Evolutionary conservation across 148 eudicot species (phyloP), one percentile per base, ranked within the genome.

Genomic region (Rhododendron molle): DNA sequence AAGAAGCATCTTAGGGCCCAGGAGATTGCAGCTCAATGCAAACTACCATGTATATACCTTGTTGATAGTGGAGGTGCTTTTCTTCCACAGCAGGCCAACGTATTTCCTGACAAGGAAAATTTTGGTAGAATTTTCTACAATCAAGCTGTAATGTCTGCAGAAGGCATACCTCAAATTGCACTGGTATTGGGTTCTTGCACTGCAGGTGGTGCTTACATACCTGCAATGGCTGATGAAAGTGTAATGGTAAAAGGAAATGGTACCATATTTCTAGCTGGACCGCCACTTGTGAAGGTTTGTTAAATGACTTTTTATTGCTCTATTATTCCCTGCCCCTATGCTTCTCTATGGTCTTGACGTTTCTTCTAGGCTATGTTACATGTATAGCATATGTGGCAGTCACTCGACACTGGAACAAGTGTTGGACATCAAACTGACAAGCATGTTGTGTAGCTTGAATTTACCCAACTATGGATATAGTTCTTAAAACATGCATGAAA

Each of bases 161-260:
- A 94, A 89, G 98, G 98, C 76, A 92, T 97, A 87, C 98, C 99
- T 38, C 99, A 97, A 91, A 95, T 97, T 86, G 98, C 99, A 21
- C 89, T 97, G 76, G 99, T 97, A 49, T 89, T 97, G 86, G 99
- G 99, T 82, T 97, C 99, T 72, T 97, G 99, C 81, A 97, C 99
- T 58, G 99, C 99, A 54, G 99, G 99, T 49, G 99, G 99, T 84
- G 98, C 98, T 46, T 97, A 97, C 84, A 97, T 97, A 86, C 99
- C 99, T 86, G 99, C 99, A 67, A 95, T 97, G 98, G 99, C 99
- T 78, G 99, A 97, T 91, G 98, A 97, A 89, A 97, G 98, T 91
- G 98, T 97, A 73, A 97, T 97, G 99, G 99, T 97, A 65, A 97
- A 95, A 92, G 98, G 98, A 91, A 97, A 97, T 87, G 99, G 98